Evolutionary conservation across 2,329 filamentous ascomycete species (phyloP).

Genomic region (Chaetomiaceae sp.): DNA sequence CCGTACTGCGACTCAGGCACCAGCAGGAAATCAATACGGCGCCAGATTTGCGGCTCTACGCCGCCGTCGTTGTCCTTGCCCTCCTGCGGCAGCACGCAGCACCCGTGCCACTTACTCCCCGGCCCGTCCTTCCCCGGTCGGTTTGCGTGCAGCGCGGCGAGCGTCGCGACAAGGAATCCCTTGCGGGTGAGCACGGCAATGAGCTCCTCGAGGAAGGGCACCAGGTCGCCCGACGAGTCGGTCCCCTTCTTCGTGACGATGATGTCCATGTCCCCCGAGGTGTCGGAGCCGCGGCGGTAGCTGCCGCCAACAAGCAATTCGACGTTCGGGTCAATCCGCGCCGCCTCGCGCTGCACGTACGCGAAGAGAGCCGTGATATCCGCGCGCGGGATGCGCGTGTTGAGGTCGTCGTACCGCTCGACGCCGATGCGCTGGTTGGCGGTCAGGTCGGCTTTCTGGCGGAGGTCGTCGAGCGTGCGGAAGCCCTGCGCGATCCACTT

Average conservation of each 20-base stretch:
- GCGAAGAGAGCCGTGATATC: constrained; percentile 67
- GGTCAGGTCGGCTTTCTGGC: constrained; percentile 54
- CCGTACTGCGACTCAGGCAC: constrained; percentile 76
- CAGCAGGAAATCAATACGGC: constrained; percentile 76
- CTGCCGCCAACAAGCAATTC: constrained; percentile 74
- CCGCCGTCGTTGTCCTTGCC: constrained; percentile 22
- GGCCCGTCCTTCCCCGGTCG: constrained; percentile 35
- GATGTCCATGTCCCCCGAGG: constrained; percentile 77
- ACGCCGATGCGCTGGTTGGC: constrained; percentile 68
- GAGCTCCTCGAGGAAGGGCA: constrained; percentile 56
- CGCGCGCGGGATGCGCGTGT: constrained; percentile 65
- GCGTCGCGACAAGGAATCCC: constrained; percentile 62
- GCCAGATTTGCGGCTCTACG: constrained; percentile 50
- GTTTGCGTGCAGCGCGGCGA: constrained; percentile 48
- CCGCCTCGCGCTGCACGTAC: constrained; percentile 55
- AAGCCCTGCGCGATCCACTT: constrained; percentile 73
- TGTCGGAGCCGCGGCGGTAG: constrained; percentile 70
- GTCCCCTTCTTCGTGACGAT: constrained; percentile 68
- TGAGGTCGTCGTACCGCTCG: constrained; percentile 73
- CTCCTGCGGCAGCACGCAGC: constrained; percentile 60
- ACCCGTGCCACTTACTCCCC: constrained; percentile 84
- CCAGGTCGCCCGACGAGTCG: constrained; percentile 47
- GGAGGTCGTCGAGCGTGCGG: constrained; percentile 67
- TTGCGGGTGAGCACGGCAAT: constrained; percentile 53
- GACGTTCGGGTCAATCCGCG: constrained; percentile 54